Evolutionary conservation across 805 yeast genomes (phyloP).

Genomic region (Yarrowia osloensis): DNA sequence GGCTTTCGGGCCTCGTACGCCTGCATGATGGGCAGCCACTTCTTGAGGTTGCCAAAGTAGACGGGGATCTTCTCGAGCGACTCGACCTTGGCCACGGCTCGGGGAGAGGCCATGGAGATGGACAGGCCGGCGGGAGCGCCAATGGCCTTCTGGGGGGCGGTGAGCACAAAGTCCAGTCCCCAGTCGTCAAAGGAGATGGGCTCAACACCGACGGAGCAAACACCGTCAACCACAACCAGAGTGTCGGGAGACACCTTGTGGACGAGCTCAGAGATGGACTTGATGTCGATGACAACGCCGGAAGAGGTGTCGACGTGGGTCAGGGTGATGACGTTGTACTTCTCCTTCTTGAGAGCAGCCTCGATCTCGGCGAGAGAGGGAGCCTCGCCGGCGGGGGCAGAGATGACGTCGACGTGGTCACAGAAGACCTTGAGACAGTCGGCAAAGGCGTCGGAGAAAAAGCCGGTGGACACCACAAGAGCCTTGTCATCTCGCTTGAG

Average conservation of each 20-base stretch:
- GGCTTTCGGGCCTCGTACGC: slow-evolving; percentile 78
- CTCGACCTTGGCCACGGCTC: slow-evolving; percentile 71
- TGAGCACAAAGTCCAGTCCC: slow-evolving; percentile 84
- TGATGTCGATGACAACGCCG: slow-evolving; percentile 80
- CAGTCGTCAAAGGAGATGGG: slow-evolving; percentile 80
- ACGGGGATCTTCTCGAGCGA: slow-evolving; percentile 47
- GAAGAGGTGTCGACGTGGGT: slow-evolving; percentile 98
- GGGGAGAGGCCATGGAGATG: slow-evolving; percentile 68
- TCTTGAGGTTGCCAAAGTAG: slow-evolving; percentile 70
- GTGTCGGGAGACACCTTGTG: slow-evolving; percentile 73
- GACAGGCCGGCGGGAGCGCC: slow-evolving; percentile 94
- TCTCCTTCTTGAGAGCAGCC: slow-evolving; percentile 52
- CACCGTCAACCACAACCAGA: slow-evolving; percentile 86
- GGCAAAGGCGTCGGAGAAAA: slow-evolving; percentile 78
- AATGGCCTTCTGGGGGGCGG: slow-evolving; percentile 94
- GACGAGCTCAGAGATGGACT: slow-evolving; percentile 61
- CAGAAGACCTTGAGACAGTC: slow-evolving; percentile 73
- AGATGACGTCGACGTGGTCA: slow-evolving; percentile 69
- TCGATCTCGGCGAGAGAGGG: slow-evolving; percentile 62
- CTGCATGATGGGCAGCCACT: slow-evolving; percentile 87
- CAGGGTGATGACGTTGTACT: slow-evolving; percentile 72
- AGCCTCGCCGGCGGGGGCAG: slow-evolving; percentile 67
- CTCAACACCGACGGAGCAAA: slow-evolving; percentile 92
- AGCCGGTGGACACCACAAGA: slow-evolving; percentile 86
- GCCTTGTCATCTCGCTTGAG: slow-evolving; percentile 65